Evolutionary conservation across 495 filamentous ascomycete genomes (phyloP).

Genomic region (Stereocaulon alpinum): DNA sequence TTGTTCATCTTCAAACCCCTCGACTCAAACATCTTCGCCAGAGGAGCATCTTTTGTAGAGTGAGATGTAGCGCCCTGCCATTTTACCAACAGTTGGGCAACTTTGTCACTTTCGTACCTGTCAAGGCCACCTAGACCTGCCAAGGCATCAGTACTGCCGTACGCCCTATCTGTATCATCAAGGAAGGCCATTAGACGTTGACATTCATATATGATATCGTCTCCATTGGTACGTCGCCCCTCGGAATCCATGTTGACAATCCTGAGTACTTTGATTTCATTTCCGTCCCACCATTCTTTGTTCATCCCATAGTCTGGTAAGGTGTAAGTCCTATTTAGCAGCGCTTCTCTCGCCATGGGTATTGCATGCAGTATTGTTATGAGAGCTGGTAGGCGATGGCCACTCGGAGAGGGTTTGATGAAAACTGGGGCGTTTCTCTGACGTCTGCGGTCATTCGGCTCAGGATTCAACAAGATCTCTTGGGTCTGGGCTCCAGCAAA

Average conservation of each 20-base stretch:
- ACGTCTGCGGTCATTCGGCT: slow-evolving; percentile 51
- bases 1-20: slow-evolving; percentile 8
- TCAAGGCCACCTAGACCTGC: slow-evolving; percentile 35
- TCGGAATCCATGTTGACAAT: slow-evolving; percentile 42
- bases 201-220: slow-evolving; percentile 39
- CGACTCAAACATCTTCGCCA: slow-evolving; percentile 19
- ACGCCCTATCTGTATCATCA: slow-evolving; percentile 66
- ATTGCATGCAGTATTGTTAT: slow-evolving; percentile 78
- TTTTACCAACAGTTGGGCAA: slow-evolving; percentile 18
- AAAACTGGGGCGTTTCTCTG: slow-evolving; percentile 54
- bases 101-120: slow-evolving; percentile 13
- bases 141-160: slow-evolving; percentile 61
- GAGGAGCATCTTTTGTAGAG: slow-evolving; percentile 19
- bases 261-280: slow-evolving; percentile 46
- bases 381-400: slow-evolving; percentile 53
- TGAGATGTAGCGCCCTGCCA: slow-evolving; percentile 26
- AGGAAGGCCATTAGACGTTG: slow-evolving; percentile 86
- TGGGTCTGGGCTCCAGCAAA: slow-evolving; percentile 41
- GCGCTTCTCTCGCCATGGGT: slow-evolving; percentile 64
- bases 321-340: slow-evolving; percentile 45
- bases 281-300: slow-evolving; percentile 79
- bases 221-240: slow-evolving; percentile 32
- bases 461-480: slow-evolving; percentile 52
- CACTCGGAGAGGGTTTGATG: slow-evolving; percentile 51
- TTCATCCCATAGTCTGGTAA: slow-evolving; percentile 57